Evolutionary conservation across 2,329 filamentous ascomycete species (phyloP).

Genomic region (Ophiostoma australiae): DNA sequence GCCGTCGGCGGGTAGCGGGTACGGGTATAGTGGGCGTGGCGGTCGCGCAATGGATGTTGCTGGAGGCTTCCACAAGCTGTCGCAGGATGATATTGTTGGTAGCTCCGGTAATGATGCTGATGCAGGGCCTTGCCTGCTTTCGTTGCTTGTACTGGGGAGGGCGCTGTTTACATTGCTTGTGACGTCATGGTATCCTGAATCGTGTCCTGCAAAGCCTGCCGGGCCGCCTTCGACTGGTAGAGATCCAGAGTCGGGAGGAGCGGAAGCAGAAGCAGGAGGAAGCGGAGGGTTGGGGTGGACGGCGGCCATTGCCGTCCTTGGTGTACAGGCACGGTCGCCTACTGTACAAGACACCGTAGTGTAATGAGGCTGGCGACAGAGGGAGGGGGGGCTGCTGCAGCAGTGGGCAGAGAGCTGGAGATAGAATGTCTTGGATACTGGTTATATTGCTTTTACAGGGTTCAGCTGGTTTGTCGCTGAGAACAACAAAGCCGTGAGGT

Average conservation of each 20-base stretch:
- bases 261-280: background rate
- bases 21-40: background rate
- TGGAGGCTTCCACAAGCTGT: constrained; percentile 3
- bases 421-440: background rate
- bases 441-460: background rate
- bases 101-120: constrained; percentile 5
- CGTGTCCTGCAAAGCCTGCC: background rate
- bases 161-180: constrained; percentile 11
- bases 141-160: constrained; percentile 11
- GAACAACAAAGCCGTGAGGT: background rate
- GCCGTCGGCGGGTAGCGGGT: background rate
- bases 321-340: constrained; percentile 7
- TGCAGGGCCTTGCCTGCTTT: background rate
- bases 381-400: background rate
- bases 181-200: constrained; percentile 22
- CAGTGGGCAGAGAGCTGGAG: background rate
- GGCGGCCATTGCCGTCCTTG: constrained; percentile 20
- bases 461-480: background rate
- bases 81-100: background rate
- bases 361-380: background rate
- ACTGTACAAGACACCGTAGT: constrained; percentile 3
- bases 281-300: constrained; percentile 22
- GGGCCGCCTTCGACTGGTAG: background rate
- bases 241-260: background rate
- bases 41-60: background rate